Evolutionary conservation across 1,139 yeast species (phyloP).

Genomic region (Yamadazyma dendronema): DNA sequence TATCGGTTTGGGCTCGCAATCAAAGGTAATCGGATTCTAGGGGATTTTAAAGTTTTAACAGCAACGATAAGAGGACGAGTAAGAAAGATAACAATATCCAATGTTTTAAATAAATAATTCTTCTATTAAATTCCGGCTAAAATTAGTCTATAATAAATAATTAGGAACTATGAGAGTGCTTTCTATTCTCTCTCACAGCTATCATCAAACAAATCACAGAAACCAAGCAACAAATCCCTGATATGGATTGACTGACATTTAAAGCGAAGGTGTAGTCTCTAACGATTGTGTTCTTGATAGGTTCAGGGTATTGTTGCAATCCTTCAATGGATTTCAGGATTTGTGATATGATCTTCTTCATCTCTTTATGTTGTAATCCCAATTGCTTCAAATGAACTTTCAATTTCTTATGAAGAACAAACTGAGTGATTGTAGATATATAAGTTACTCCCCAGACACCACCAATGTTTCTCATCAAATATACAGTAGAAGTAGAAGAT

Average conservation of each 20-base stretch:
- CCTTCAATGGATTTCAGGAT: slow-evolving; percentile 21
- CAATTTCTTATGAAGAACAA: slow-evolving; percentile 15
- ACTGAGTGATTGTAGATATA: slow-evolving; percentile 30
- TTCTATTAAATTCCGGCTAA: no score
- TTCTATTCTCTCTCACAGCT: no score
- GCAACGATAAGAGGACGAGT: no score
- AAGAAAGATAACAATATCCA: no score
- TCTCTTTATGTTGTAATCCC: slow-evolving; percentile 12
- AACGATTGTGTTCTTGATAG: slow-evolving; percentile 15
- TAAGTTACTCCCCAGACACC: slow-evolving; percentile 42
- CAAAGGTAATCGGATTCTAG: no score
- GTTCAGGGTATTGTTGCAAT: slow-evolving; percentile 14
- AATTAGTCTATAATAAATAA: no score
- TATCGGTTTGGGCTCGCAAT: no score
- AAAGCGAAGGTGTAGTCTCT: slow-evolving; percentile 21
- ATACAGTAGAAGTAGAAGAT: slow-evolving; percentile 35
- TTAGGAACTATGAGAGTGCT: no score
- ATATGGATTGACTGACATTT: slow-evolving; percentile 21
- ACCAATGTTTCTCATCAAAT: slow-evolving; percentile 37
- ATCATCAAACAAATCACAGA: no score
- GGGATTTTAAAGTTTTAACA: no score
- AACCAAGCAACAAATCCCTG: no score
- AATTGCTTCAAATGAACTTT: slow-evolving; percentile 13
- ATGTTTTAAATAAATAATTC: no score
- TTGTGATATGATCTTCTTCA: slow-evolving; percentile 14